Evolutionary conservation across 495 filamentous ascomycete species (phyloP).

Genomic region (Penicillium simplicissimum): DNA sequence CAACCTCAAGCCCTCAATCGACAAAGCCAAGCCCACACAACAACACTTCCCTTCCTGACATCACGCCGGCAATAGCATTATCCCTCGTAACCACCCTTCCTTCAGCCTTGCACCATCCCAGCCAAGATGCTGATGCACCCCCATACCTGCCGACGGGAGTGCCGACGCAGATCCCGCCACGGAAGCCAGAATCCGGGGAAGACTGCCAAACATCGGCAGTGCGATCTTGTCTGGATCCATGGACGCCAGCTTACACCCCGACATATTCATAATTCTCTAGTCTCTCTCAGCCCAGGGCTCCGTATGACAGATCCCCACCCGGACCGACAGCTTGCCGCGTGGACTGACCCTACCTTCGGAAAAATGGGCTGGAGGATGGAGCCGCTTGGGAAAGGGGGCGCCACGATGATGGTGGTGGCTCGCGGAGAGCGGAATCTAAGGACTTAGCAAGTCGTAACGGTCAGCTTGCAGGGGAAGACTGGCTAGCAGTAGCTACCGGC

Average conservation of each 20-base stretch:
- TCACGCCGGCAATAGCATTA: background rate
- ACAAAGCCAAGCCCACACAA: background rate
- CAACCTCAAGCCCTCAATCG: background rate
- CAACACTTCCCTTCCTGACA: background rate
- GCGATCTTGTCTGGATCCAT: conserved; percentile 15
- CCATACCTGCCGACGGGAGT: background rate
- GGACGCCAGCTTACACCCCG: background rate
- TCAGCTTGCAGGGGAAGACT: conserved; percentile 7
- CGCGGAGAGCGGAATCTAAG: background rate
- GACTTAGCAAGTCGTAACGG: background rate
- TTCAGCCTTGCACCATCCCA: no score
- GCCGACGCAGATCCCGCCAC: conserved; percentile 17
- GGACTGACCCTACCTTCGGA: conserved; percentile 8
- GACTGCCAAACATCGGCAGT: conserved; percentile 7
- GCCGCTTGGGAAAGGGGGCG: background rate
- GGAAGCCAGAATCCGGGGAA: conserved; percentile 17
- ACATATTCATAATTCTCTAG: no score
- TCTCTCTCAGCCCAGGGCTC: no score
- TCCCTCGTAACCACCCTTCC: background rate
- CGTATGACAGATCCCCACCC: background rate
- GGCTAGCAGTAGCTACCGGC: no score
- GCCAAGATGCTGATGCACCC: no score
- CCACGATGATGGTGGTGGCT: background rate
- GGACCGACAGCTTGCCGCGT: conserved; percentile 13
- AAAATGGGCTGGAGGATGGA: background rate